Evolutionary conservation across 352 stramenopile species (phyloP), one percentile per base, ranked within the genome.

Genomic region (Phytopythium mirpurense): DNA sequence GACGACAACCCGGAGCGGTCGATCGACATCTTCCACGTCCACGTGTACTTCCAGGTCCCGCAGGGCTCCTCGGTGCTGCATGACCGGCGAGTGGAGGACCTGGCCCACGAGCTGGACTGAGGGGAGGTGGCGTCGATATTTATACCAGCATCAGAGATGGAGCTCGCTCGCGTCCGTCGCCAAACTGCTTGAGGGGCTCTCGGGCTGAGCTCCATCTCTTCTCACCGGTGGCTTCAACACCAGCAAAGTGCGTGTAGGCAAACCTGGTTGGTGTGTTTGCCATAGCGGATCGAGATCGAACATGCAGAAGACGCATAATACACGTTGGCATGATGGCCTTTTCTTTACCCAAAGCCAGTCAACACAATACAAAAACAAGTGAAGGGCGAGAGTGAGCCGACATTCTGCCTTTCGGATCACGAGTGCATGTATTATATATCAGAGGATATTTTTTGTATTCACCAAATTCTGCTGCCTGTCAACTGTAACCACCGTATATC

Each of bases 21-120:
- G 5, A 94, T 94, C 77, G 73, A 91, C 58, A 93, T 94, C 59
- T 94, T 93, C 68, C 84, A 94, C 59, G 84, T 94, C n/a, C 84
- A 94, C 68, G 84, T 94, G 60, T 94, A 93, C 65, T 73, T 94
- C 41, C 84, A 93, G 71, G 82, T 92, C 40, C 55, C 60, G 9
- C 63, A 74, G 12, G 65, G 61, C 42, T 54, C 66, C 23, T 74
- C 71, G 10, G 83, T 93, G 35, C 60, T 92, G 10, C 73, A 84
- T 31, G 70, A 54, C 31, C 74, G 83, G 16, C 69, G 77, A 42
- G 67, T 90, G 38, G 79, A 92, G 37, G 72, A 87, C 40, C 53
- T 93, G 18, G 55, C 80, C 43, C 83, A 93, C 54, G 78, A 90
- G 60, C 58, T 87, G 46, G 74, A 86, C 55, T 88, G 70, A 88